A percentile compares a stretch with the other conserved stretches of the same genome.
Evolutionary conservation across 2,329 filamentous ascomycete genomes (phyloP).

Genomic region (Eurotiales sp.): DNA sequence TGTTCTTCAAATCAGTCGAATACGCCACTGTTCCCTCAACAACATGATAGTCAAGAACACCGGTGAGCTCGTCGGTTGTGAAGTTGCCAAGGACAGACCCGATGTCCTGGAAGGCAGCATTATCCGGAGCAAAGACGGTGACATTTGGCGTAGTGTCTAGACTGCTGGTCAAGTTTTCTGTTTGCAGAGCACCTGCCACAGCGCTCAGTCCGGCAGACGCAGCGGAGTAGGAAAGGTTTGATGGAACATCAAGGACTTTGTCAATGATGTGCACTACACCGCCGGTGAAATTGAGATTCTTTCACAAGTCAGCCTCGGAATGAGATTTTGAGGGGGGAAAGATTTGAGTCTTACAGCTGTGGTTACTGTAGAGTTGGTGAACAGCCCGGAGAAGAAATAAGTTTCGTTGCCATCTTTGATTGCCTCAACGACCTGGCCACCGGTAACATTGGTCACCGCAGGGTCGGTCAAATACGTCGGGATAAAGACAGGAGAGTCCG

Average conservation of each 20-base stretch:
- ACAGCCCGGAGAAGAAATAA: conserved; percentile 8
- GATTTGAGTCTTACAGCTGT: neutral
- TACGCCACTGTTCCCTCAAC: conserved; percentile 5
- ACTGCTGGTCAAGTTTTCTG: neutral
- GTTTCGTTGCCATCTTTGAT: conserved; percentile 3
- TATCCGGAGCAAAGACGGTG: conserved; percentile 6
- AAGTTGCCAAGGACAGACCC: conserved; percentile 9
- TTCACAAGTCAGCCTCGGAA: neutral
- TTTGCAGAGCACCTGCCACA: neutral
- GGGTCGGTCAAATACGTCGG: conserved; percentile 8
- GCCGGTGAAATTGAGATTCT: conserved; percentile 12
- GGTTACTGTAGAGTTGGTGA: conserved; percentile 6
- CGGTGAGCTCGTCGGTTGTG: conserved; percentile 2
- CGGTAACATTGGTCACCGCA: conserved; percentile 7
- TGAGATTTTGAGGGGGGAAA: neutral
- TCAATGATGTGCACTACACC: conserved; percentile 11
- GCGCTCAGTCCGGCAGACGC: conserved; percentile 4
- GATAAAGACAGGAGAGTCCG: neutral
- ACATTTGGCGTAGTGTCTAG: neutral
- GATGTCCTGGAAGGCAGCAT: conserved; percentile 9
- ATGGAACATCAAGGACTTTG: conserved; percentile 8
- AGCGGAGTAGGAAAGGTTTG: conserved; percentile 5
- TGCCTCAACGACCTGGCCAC: conserved; percentile 10
- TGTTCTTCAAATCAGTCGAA: conserved; percentile 5
- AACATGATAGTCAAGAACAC: conserved; percentile 8